Evolutionary conservation across 1,284 basidiomycete genomes (phyloP).

Genomic region (Schizophyllum commune): DNA sequence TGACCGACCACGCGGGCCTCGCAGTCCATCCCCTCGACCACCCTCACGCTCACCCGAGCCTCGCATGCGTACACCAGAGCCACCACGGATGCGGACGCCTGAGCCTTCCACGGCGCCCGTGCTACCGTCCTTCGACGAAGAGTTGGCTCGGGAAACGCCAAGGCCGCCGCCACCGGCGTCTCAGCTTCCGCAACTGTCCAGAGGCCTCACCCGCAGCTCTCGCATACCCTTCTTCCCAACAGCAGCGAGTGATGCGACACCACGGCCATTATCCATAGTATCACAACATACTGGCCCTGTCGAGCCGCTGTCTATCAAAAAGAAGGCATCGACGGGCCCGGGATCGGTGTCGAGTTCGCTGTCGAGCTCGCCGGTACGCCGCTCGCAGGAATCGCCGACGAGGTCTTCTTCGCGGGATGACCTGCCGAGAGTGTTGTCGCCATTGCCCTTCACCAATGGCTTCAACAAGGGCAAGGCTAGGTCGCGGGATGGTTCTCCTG

Average conservation of each 20-base stretch:
- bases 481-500: constrained; percentile 1
- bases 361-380: background rate
- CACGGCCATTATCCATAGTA: constrained; percentile 28
- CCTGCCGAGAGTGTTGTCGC: constrained; percentile 17
- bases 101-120: constrained; percentile 17
- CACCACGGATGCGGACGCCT: constrained; percentile 23
- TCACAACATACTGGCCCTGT: constrained; percentile 28
- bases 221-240: constrained; percentile 53
- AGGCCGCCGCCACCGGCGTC: constrained; percentile 23
- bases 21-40: constrained; percentile 61
- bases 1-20: constrained; percentile 60
- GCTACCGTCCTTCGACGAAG: constrained; percentile 36
- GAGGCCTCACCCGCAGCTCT: constrained; percentile 58
- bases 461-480: background rate
- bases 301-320: constrained; percentile 74
- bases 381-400: constrained; percentile 19
- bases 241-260: constrained; percentile 40
- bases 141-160: constrained; percentile 33
- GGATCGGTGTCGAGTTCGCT: background rate
- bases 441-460: constrained; percentile 41
- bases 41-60: constrained; percentile 29
- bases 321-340: constrained; percentile 54
- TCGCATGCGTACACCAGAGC: constrained; percentile 22
- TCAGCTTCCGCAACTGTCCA: constrained; percentile 16
- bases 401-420: constrained; percentile 12